Conservation (phyloP, 495 filamentous ascomycete genomes). For the Pyrenula massariospora region DNA sequence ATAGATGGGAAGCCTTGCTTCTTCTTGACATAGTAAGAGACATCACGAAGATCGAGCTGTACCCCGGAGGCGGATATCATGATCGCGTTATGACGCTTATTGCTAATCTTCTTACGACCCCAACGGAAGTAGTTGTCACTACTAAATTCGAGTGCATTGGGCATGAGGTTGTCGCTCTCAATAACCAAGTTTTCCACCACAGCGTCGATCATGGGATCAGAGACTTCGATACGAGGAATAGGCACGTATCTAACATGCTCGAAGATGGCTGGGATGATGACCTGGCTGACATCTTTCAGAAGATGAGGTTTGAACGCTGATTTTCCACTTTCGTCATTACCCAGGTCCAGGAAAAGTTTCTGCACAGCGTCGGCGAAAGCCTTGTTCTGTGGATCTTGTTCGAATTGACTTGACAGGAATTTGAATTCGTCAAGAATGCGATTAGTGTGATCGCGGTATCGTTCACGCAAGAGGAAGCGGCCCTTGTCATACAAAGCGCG, state of each 20-base stretch:
- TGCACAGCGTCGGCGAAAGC: constrained; percentile 61
- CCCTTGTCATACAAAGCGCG: constrained; percentile 76
- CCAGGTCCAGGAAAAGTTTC: constrained; percentile 81
- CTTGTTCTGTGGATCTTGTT: constrained; percentile 75
- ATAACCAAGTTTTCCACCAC: constrained; percentile 88
- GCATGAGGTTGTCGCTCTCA: constrained; percentile 94
- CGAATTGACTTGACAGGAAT: constrained; percentile 81
- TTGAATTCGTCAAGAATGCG: constrained; percentile 81
- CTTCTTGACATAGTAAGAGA: constrained; percentile 90
- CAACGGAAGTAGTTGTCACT: constrained; percentile 94
- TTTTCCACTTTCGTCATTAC: constrained; percentile 75
- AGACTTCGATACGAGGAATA: constrained; percentile 87
- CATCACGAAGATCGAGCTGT: constrained; percentile 53
- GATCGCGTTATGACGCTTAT: constrained; percentile 66
- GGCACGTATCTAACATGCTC: constrained; percentile 87
- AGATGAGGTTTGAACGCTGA: constrained; percentile 84
- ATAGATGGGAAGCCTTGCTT: constrained; percentile 92
- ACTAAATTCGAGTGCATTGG: constrained; percentile 82
- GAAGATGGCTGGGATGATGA: constrained; percentile 76
- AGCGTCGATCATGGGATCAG: constrained; percentile 73
- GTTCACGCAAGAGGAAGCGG: constrained; percentile 76
- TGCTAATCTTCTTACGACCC: constrained; percentile 76
- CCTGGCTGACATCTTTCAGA: constrained; percentile 73
- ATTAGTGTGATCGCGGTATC: constrained; percentile 79
- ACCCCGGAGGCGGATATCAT: constrained; percentile 79